phyloP scores from a whole-genome alignment of 2,329 filamentous ascomycete genomes.

The Alternaria alternata region DNA sequence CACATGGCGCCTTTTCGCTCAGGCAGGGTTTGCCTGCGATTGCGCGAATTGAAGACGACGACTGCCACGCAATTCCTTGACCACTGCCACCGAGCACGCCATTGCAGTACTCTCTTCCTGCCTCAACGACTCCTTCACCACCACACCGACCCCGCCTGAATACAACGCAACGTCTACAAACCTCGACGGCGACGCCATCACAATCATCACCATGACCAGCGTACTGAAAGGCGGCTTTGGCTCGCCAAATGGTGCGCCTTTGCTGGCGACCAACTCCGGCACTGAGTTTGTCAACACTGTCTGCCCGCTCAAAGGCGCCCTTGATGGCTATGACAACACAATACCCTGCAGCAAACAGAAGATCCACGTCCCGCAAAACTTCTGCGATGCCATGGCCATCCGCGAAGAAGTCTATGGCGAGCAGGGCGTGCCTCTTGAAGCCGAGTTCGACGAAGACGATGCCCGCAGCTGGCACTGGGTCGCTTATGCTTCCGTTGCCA shows the following conservation, averaged over 20 bases:
- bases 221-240: conserved; percentile 34
- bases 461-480: conserved; percentile 84
- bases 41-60: conserved; percentile 9
- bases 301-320: conserved; percentile 44
- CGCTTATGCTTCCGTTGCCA: conserved; percentile 72
- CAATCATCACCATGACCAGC: conserved; percentile 23
- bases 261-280: conserved; percentile 30
- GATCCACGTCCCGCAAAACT: conserved; percentile 52
- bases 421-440: conserved; percentile 65
- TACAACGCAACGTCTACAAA: background rate
- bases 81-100: background rate
- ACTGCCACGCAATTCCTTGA: conserved; percentile 5
- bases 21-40: conserved; percentile 13
- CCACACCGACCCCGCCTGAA: background rate
- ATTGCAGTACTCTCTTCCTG: background rate
- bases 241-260: conserved; percentile 23
- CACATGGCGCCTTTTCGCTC: conserved; percentile 4
- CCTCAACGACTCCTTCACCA: background rate
- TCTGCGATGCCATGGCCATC: conserved; percentile 65
- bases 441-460: conserved; percentile 85
- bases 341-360: conserved; percentile 45
- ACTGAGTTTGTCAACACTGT: conserved; percentile 53
- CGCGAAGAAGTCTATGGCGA: conserved; percentile 67
- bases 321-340: conserved; percentile 50
- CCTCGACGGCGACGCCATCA: background rate